A percentile compares a stretch with the other conserved stretches of the same genome.
These are phyloP conservation scores for Camelina sativa DNA, from an alignment of 345 rosid genomes.

Conservation along the genomic window DNA sequence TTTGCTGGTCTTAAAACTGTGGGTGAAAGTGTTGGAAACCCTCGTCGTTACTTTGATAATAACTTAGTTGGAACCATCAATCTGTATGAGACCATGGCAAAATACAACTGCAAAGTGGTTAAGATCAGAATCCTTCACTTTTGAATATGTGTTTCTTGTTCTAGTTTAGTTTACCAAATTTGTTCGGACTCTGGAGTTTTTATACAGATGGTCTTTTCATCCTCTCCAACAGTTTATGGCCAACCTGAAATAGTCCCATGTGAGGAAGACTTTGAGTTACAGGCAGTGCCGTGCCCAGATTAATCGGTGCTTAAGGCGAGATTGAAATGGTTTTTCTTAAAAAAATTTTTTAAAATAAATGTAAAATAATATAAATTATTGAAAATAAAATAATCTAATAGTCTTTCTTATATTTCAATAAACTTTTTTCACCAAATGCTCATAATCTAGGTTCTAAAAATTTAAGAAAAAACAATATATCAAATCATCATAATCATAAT, in stretches of 20 bases:
- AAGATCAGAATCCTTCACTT: neutral
- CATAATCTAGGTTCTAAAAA: too few relatives aligned
- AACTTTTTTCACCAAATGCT: too few relatives aligned
- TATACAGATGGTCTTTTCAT: constrained; percentile 88
- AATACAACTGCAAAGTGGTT: constrained; percentile 76
- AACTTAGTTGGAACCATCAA: constrained; percentile 80
- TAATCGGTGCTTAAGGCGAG: too few relatives aligned
- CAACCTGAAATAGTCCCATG: constrained; percentile 91
- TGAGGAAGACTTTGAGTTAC: constrained; percentile 70
- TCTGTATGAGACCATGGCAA: constrained; percentile 71
- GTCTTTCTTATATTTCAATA: too few relatives aligned
- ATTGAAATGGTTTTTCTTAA: too few relatives aligned
- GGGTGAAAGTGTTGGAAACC: constrained; percentile 80
- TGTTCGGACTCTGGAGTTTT: neutral
- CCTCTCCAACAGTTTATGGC: constrained; percentile 95
- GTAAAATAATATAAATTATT: too few relatives aligned
- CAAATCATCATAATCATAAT: too few relatives aligned
- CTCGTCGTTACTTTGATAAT: constrained; percentile 83
- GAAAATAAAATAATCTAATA: too few relatives aligned
- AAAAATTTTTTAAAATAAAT: too few relatives aligned
- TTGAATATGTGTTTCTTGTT: neutral
- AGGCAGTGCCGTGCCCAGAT: constrained; percentile 3
- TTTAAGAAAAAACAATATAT: too few relatives aligned
- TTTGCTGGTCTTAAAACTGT: constrained; percentile 97
- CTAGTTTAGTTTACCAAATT: constrained; percentile 5